Base-by-base conservation (phyloP, 2,329 filamentous ascomycete genomes). In the Rutstroemia sp. region DNA sequence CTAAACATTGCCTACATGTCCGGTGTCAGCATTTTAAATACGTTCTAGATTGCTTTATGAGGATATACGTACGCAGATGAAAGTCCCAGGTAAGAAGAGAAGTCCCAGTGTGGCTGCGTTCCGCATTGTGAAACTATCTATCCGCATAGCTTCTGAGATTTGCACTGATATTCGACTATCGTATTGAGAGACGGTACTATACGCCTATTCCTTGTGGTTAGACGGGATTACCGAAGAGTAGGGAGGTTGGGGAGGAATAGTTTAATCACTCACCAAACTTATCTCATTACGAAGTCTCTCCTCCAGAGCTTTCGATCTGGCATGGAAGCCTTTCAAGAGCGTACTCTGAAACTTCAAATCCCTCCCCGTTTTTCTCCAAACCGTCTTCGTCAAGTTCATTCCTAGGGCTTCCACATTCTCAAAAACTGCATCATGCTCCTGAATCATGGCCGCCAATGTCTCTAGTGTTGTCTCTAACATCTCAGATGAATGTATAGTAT, bases 41-140 rank as follows among this genome's bases (percentile, higher is more conserved):
- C 5, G 18, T 2, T 8, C 25, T 21, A 23, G 21, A 25, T 44
- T 23, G 19, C 6, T 7, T 5, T 21, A 41, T 9, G 49, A 10
- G n/a, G n/a, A 21, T 12, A 42, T 4, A 59, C 59, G 45, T 41
- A 62, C 61, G 46, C 57, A 54, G 9, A 61, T 39, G 38, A 61
- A 61, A 8, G 59, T 62, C 23, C 51, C 61, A 6, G 61, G 61
- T n/a, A 62, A 30, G 45, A 61, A 62, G 19, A 62, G 48, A 34
- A 62, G 49, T 9, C 45, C 50, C n/a, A 62, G 42, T 10, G 61
- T 52, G 19, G 61, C 30, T 38, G 61, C 56, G 9, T 59, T 57
- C 44, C 54, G 61, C 61, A 62, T 62, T n/a, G 58, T 52, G 37
- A 52, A 49, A 49, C 51, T 57, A 38, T 62, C 60, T 18, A 45